Evolutionary conservation across 202 grass and related monocot genomes (phyloP), one percentile per base, ranked within the genome.

Genomic region (Panicum hallii): DNA sequence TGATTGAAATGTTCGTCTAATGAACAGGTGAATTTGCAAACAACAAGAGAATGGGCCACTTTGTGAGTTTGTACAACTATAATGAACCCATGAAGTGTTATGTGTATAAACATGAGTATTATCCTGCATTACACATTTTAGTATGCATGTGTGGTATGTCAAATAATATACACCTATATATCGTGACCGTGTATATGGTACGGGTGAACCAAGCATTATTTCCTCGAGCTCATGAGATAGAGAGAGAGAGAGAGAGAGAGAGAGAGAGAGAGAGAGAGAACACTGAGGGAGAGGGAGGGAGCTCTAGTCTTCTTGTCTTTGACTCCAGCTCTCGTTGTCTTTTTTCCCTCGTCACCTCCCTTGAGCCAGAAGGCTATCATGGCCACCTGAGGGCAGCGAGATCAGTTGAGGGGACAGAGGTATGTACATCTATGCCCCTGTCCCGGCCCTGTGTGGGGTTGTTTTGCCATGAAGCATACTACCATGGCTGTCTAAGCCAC

Each of bases 301-400:
- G 68, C 64, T 55, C 52, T 80, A 76, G 87, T 95, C 91, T 92
- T 94, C 97, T 96, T 96, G 91, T 91, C 93, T 99, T 99, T 99
- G 97, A 96, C 97, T 99, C 97, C 93, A 95, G 93, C 84, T 90
- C 91, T 92, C 92, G 90, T 92, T 86, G 72, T 94, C 91, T 84
- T 96, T 87, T 80, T 67, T 88, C 47, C 84, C 90, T 89, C 87
- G 86, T 93, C 77, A 88, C 60, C 81, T 92, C 75, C 91, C 96
- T 99, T 99, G 86, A 96, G 90, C 85, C 90, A 92, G 79, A 99
- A 94, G 93, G 88, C 86, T 90, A 88, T 92, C 84, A 93, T 90
- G 87, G 70, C 61, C 75, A 75, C 69, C 87, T 84, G 63, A 89
- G 70, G 74, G 60, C 75, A 80, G 89, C 66, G 69, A 90, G 54